These are phyloP conservation scores for Backusella psychrophila DNA, from an alignment of 192 early-diverging fungal genomes.

Conservation along the genomic window DNA sequence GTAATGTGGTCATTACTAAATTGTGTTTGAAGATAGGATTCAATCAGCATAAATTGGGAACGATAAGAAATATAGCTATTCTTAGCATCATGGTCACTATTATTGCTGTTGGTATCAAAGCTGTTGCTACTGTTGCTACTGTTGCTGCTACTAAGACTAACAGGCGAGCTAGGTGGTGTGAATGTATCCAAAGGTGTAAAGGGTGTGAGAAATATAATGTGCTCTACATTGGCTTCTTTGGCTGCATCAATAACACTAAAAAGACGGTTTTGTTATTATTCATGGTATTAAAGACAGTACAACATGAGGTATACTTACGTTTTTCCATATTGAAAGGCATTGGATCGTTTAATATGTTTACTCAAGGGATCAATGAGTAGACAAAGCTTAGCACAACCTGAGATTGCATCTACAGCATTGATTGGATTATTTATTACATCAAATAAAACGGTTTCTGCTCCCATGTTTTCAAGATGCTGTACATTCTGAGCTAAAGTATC, in stretches of 20 bases:
- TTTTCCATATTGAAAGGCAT: constrained; percentile 27
- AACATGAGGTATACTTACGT: constrained; percentile 12
- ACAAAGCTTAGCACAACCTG: constrained; percentile 25
- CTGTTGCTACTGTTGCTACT: neutral
- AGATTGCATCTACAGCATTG: constrained; percentile 15
- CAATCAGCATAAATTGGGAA: constrained; percentile 30
- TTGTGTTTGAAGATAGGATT: constrained; percentile 17
- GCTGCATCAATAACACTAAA: constrained; percentile 34
- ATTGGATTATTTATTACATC: constrained; percentile 19
- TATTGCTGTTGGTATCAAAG: neutral
- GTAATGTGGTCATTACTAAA: constrained; percentile 26
- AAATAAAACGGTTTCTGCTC: constrained; percentile 21
- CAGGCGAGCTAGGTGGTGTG: neutral
- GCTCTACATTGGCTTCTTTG: constrained; percentile 30
- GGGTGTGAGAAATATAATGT: constrained; percentile 36
- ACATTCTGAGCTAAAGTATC: constrained; percentile 10
- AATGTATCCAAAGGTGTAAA: constrained; percentile 29
- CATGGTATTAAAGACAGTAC: no score
- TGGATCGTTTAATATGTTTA: constrained; percentile 27
- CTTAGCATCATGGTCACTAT: no score
- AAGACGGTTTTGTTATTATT: no score
- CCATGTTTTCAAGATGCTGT: constrained; percentile 8
- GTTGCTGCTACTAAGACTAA: neutral
- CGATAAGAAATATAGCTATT: constrained; percentile 2
- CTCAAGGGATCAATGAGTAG: constrained; percentile 34